Percentiles rank a stretch among this genome's conserved stretches.
Evolutionary conservation across 257 asterid genomes (phyloP).

Genomic region (Gardenia jasminoides): DNA sequence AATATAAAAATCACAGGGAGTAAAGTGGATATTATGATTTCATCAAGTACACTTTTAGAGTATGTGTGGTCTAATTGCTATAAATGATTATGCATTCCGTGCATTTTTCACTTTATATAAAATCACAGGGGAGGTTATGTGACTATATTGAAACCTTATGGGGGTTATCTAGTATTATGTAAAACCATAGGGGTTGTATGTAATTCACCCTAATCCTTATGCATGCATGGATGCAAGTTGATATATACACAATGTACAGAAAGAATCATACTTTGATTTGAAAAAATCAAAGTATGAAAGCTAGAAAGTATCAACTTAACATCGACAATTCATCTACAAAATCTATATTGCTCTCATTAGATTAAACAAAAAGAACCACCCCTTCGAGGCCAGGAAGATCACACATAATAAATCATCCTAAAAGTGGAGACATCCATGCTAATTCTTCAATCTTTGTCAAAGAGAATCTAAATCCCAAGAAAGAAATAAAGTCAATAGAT

Average conservation of each 20-base stretch:
- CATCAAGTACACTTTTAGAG: too few species aligned
- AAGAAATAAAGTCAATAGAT: background rate
- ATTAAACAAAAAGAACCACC: background rate
- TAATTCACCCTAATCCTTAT: too few species aligned
- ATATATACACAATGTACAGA: background rate
- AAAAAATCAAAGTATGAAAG: background rate
- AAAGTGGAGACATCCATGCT: background rate
- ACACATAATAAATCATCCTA: background rate
- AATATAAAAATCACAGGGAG: too few species aligned
- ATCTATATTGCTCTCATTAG: background rate
- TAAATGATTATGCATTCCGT: too few species aligned
- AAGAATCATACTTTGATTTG: background rate
- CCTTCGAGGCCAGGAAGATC: background rate
- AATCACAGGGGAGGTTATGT: too few species aligned
- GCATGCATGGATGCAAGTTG: background rate
- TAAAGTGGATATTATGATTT: too few species aligned
- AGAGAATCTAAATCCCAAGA: background rate
- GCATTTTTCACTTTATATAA: too few species aligned
- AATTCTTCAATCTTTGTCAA: background rate
- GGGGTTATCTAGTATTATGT: too few species aligned
- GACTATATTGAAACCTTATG: too few species aligned
- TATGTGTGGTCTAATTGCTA: too few species aligned
- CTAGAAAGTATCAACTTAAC: background rate
- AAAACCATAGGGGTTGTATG: too few species aligned
- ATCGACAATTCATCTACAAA: background rate